Conservation (phyloP, 148 eudicot species). For the Gaultheria prostrata region DNA sequence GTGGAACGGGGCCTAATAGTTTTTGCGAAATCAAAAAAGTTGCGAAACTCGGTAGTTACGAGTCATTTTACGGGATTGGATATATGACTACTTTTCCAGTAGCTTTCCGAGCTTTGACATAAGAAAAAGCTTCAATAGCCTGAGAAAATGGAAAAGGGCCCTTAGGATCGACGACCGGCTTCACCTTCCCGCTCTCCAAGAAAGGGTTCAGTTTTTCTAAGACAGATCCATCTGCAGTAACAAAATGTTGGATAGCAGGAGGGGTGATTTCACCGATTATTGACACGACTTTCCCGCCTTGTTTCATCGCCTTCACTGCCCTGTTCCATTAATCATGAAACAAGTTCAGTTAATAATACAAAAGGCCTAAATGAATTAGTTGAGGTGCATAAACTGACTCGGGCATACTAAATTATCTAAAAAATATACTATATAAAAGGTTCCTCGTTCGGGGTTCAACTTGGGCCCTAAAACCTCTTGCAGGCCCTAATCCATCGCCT, state of each 20-base stretch:
- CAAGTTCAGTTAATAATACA: too few relatives aligned
- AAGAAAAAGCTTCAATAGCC: constrained; percentile 72
- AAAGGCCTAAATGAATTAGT: too few relatives aligned
- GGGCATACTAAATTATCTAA: too few relatives aligned
- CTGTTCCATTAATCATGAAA: constrained; percentile 25
- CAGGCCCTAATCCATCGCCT: background rate
- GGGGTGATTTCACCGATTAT: constrained; percentile 71
- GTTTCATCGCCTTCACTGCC: constrained; percentile 72
- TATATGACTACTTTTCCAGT: constrained; percentile 81
- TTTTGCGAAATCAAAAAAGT: background rate
- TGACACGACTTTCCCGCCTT: constrained; percentile 80
- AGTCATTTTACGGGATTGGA: constrained; percentile 52
- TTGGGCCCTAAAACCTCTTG: background rate
- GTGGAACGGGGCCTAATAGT: too few relatives aligned
- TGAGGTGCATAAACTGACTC: too few relatives aligned
- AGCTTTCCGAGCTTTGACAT: constrained; percentile 76
- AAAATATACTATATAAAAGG: too few relatives aligned
- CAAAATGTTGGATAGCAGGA: constrained; percentile 80
- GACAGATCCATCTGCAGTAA: constrained; percentile 62
- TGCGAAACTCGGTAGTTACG: background rate
- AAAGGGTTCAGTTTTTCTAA: constrained; percentile 74
- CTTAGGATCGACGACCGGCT: constrained; percentile 68
- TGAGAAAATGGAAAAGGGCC: constrained; percentile 74
- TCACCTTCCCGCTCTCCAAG: constrained; percentile 73
- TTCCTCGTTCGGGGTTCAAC: too few relatives aligned